These are phyloP conservation scores for Taphrina deformans DNA, from an alignment of 1,139 yeast species.

Conservation along the genomic window DNA sequence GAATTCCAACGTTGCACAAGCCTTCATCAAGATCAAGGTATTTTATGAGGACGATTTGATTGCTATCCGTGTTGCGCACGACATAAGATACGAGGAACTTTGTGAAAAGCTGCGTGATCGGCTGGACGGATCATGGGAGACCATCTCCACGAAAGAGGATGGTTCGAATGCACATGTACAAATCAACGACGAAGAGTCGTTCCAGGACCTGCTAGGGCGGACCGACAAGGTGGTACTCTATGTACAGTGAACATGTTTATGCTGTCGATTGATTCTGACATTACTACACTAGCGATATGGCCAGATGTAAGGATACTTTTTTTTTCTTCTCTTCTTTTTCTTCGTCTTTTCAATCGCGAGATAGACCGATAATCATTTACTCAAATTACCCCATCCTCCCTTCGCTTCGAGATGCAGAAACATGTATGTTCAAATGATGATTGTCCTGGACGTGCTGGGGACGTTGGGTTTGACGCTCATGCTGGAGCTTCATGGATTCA, in stretches of 20 bases:
- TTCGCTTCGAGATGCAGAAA: no score
- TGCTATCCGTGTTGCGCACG: constrained; percentile 70
- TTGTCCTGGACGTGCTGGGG: no score
- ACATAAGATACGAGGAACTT: constrained; percentile 61
- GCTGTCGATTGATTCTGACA: not conserved
- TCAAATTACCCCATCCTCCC: not conserved
- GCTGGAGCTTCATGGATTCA: no score
- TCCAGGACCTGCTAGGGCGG: constrained; percentile 43
- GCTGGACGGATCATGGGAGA: constrained; percentile 47
- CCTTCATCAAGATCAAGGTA: constrained; percentile 68
- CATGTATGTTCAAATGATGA: no score
- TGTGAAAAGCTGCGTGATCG: constrained; percentile 66
- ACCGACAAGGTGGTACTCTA: constrained; percentile 47
- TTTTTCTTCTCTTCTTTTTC: no score
- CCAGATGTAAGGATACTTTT: not conserved
- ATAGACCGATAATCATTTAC: not conserved
- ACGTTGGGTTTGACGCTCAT: no score
- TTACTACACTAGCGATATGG: constrained; percentile 1
- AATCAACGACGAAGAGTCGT: constrained; percentile 43
- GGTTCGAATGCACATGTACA: constrained; percentile 43
- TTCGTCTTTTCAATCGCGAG: no score
- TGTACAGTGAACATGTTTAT: constrained; percentile 38
- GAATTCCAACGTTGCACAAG: constrained; percentile 9
- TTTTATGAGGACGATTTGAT: constrained; percentile 87
- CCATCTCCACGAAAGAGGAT: constrained; percentile 43